Base-by-base conservation (phyloP, 306 rosid genomes). In the Prunus kanzakura region DNA sequence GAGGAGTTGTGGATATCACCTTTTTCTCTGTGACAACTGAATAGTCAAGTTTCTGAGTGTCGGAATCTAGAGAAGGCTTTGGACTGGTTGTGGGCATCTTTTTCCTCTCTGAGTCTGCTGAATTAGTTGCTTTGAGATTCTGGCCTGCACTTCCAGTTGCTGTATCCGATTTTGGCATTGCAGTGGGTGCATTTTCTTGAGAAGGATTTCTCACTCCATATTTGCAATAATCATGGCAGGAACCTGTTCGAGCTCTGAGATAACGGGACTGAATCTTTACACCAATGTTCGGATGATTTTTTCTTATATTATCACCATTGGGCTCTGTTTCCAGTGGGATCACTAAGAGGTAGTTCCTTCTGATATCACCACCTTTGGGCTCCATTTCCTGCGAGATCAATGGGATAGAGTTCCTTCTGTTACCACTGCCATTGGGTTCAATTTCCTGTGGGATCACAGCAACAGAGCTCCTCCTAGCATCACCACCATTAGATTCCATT, bases 181-280 rank as follows among this genome's bases (percentile, higher is more conserved):
- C 46, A 45, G 15, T 76, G 85, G 91, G 78, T 77, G 83, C 82
- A 66, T 86, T 87, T 29, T 69, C 82, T 82, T 86, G 89, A 29
- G 32, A 29, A 19, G 38, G 78, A 71, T 86, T 83, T 35, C 64
- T 80, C n/a, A 57, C 15, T 81, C 98, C 98, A 78, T 82, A 90
- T 77, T 91, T 93, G 87, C 98, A 93, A 19, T 62, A 3, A 67
- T 91, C 97, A 81, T 93, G 98, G 74, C 97, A 90, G 64, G 98
- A 93, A 72, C 89, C 72, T 11, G 35, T n/a, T 47, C 81, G 83
- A 43, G 69, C 83, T 29, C 79, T 18, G 29, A 78, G 97, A 84
- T 91, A 93, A 19, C 98, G 98, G 4, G 98, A 79, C 41, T 35
- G 81, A 76, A 81, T 75, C 86, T 74, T 84, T 25, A 38, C 52